A percentile compares a stretch with the other conserved stretches of the same genome.
Conservation (phyloP, 148 eudicot genomes). For the Fallopia convolvulus region DNA sequence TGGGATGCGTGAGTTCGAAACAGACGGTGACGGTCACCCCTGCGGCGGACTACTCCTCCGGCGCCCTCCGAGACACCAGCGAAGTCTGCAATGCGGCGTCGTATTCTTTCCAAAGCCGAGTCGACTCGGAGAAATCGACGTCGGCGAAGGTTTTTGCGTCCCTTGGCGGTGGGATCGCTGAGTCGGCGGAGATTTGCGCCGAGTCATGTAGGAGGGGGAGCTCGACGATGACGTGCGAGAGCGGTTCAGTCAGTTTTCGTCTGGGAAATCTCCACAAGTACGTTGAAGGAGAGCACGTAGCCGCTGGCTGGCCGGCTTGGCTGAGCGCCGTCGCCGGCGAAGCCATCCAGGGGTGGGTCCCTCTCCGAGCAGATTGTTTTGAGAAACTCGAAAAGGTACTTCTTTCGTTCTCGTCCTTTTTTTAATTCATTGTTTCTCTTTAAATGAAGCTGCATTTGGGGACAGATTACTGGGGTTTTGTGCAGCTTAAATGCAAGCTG, state of each 20-base stretch:
- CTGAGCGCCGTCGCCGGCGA: conserved; percentile 92
- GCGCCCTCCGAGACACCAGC: conserved; percentile 21
- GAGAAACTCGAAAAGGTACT: conserved; percentile 86
- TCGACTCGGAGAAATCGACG: not conserved
- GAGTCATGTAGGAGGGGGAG: conserved; percentile 46
- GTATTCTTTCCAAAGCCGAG: conserved; percentile 1
- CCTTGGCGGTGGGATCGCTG: conserved; percentile 36
- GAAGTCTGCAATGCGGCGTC: conserved; percentile 17
- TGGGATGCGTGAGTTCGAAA: conserved; percentile 93
- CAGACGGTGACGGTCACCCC: conserved; percentile 80
- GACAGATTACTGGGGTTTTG: conserved; percentile 18
- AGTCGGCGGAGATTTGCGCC: conserved; percentile 38
- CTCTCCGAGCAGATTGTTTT: conserved; percentile 62
- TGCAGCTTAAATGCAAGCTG: conserved; percentile 68
- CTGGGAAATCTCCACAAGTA: conserved; percentile 73
- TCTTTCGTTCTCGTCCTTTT: conserved; percentile 41
- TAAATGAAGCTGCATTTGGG: not conserved
- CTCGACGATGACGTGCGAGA: conserved; percentile 32
- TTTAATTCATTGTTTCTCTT: not conserved
- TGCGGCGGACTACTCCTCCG: conserved; percentile 56
- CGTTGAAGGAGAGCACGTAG: conserved; percentile 76
- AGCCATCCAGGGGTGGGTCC: conserved; percentile 94
- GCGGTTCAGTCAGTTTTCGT: conserved; percentile 76
- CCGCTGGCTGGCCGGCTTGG: conserved; percentile 99
- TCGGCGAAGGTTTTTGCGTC: conserved; percentile 40